Percentiles rank a stretch among this genome's conserved stretches.
phyloP scores from a whole-genome alignment of 2,329 filamentous ascomycete genomes.

The Geosmithia putterillii region DNA sequence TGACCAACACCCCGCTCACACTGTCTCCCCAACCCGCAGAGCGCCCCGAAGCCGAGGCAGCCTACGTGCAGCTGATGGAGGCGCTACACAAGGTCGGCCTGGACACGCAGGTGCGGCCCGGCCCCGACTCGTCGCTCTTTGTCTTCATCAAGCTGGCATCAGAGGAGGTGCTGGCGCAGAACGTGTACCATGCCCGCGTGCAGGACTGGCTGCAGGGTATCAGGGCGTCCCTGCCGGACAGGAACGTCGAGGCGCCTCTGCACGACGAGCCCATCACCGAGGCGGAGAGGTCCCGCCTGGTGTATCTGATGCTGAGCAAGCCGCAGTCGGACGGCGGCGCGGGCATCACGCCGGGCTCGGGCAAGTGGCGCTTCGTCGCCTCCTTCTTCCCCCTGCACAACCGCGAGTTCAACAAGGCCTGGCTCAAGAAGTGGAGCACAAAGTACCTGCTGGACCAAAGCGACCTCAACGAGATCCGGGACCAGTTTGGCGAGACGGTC shows the following conservation, averaged over 20 bases:
- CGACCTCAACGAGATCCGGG: constrained; percentile 62
- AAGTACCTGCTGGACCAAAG: constrained; percentile 54
- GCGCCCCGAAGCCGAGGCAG: constrained; percentile 54
- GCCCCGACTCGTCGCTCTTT: constrained; percentile 62
- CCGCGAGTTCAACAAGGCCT: constrained; percentile 58
- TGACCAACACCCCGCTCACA: too few relatives aligned
- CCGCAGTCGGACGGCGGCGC: constrained; percentile 64
- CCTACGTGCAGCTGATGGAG: constrained; percentile 68
- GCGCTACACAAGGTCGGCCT: constrained; percentile 70
- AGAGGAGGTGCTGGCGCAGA: constrained; percentile 59
- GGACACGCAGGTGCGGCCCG: constrained; percentile 75
- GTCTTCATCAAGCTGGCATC: constrained; percentile 76
- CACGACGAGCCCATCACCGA: constrained; percentile 68
- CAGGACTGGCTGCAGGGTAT: constrained; percentile 93
- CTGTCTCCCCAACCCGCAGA: constrained; percentile 29
- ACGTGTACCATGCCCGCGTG: constrained; percentile 77
- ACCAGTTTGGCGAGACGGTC: constrained; percentile 71
- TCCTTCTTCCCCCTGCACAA: constrained; percentile 74
- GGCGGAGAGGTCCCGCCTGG: constrained; percentile 75
- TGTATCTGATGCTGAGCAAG: constrained; percentile 75
- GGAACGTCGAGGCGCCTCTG: constrained; percentile 57
- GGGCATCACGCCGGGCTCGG: constrained; percentile 56
- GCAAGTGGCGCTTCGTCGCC: constrained; percentile 61
- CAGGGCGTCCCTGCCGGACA: constrained; percentile 61
- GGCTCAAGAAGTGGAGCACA: constrained; percentile 63